Base-by-base conservation (phyloP, 2,329 filamentous ascomycete genomes). In the Hypoxylon rubiginosum region DNA sequence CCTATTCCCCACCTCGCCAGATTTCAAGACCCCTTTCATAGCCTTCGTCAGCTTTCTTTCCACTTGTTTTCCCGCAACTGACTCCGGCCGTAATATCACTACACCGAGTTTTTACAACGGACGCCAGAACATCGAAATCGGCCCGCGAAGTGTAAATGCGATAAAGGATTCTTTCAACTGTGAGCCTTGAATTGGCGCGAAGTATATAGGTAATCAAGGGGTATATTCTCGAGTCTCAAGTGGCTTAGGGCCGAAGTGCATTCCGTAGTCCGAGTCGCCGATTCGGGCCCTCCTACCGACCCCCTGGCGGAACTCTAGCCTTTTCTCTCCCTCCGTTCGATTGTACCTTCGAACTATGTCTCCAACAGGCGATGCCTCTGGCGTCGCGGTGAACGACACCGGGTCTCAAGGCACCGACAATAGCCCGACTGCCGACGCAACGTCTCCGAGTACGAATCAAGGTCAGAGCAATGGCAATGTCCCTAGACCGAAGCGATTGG, bases 401-500 rank as follows among this genome's bases (percentile, higher is more conserved):
- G 76, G 76, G 58, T 81, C 81, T 49, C 78, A 78, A 58, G 80
- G 80, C 66, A 76, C 79, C 64, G 77, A 79, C 64, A 77, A 78
- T 58, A 78, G 73, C 73, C 75, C 74, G 71, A 72, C 79, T 51
- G 76, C 77, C 59, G 80, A 80, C 64, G 73, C 76, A 66, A 71
- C 75, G 61, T 67, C 71, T 32, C 66, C 78, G 58, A 74, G 77
- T 60, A 83, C 65, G 78, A 79, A 62, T 75, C 80, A 45, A 78
- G 66, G 85, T 86, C 73, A 70, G 45, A 64, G 58, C 71, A 89
- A 90, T 69, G 79, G 82, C 52, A 84, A 79, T 72, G 84, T 93
- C 21, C 90, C 92, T 53, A 92, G 92, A 74, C 90, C 91, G n/a
- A 98, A 98, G 84, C 89, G 95, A 72, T 92, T 98, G 74, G 96